Base-by-base conservation (phyloP, 1,284 basidiomycete species). In the Bondarzewia mesenterica region DNA sequence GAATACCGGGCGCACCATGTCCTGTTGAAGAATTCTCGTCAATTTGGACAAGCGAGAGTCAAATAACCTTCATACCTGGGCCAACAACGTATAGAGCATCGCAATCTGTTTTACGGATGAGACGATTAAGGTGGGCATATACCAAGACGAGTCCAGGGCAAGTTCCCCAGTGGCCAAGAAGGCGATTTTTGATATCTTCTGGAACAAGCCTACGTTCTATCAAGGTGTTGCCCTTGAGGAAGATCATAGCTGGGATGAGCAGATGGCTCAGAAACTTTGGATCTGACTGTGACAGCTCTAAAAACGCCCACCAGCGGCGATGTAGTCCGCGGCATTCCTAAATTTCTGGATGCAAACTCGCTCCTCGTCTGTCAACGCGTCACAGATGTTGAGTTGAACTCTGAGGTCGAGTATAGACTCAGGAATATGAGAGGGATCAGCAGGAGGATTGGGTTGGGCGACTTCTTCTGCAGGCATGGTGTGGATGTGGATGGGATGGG, bases 1-100 rank as follows among this genome's bases (percentile, higher is more conserved):
- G 76, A 29, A 93, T 75, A 20, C 78, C 88, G 6, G 90, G 91
- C 4, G 91, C 90, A 32, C 87, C 87, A 54, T 90, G 88, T 16
- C 87, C 84, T 70, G 57, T 14, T 44, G 14, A 41, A 32, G 35
- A 14, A 16, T 29, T 23, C 32, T 48, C 23, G 42, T 38, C 37
- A 35, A 39, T 37, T 38, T 37, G 46, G 46, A 45, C 5, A 29
- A 42, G 40, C 40, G 49, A 38, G 42, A 37, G n/a, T 43, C 41
- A 26, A 37, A 18, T 8, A n/a, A 37, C 15, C 41, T 18, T 58
- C 61, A 21, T 51, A 74, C 77, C 80, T 45, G 83, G 86, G 29
- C 86, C 81, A 18, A 83, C 83, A 49, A 92, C 79, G 52, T 84
- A 87, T 43, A 92, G 71, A 8, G 77, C 70, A 57, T 82, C 76